Conservation (phyloP, 225 moss, liverwort and hornwort genomes). For the Neckera pumila region DNA sequence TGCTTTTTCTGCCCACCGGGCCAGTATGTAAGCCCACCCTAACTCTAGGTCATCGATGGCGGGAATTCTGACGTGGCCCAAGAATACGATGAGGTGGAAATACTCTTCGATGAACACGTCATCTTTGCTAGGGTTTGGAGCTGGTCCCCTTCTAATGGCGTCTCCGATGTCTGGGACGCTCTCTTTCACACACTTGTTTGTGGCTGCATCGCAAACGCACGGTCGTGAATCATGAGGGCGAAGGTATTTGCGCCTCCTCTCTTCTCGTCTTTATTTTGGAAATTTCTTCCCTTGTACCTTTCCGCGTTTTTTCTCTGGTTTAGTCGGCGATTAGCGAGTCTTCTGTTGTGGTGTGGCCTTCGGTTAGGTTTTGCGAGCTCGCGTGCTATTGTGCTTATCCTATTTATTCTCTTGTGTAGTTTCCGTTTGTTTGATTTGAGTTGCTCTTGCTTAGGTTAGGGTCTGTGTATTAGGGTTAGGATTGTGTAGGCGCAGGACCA, state of each 20-base stretch:
- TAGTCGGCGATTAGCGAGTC: background rate
- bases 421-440: background rate
- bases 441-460: background rate
- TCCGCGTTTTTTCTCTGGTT: background rate
- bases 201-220: background rate
- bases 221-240: constrained; percentile 19
- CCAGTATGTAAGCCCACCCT: no score
- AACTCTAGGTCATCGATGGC: no score
- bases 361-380: background rate
- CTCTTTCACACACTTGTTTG: background rate
- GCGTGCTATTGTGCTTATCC: background rate
- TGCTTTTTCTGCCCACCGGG: no score
- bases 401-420: background rate
- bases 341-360: background rate
- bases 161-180: accelerated
- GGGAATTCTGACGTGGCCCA: background rate
- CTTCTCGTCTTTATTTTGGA: background rate
- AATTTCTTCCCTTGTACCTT: background rate
- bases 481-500: background rate
- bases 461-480: background rate
- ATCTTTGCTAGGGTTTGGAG: background rate
- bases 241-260: background rate
- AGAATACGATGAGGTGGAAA: background rate
- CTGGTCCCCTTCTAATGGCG: background rate
- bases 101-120: background rate